Evolutionary conservation across 305 asterid genomes (phyloP).

Genomic region (Fraxinus baroniana): DNA sequence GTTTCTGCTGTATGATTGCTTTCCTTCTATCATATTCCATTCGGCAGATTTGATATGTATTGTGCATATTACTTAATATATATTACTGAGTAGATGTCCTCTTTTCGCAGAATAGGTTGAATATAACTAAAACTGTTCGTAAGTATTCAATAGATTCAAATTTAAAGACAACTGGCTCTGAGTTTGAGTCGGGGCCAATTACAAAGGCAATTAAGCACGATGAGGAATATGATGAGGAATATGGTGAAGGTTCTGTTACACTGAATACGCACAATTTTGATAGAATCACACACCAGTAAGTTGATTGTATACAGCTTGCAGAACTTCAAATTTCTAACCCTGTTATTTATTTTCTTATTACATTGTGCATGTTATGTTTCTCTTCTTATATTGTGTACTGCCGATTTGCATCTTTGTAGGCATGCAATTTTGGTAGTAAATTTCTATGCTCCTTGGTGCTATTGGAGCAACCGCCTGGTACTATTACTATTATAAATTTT

Average conservation of each 20-base stretch:
- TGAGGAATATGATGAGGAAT: constrained; percentile 69
- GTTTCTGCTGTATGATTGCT: not conserved
- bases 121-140: constrained; percentile 79
- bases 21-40: not conserved
- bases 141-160: constrained; percentile 75
- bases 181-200: constrained; percentile 62
- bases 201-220: constrained; percentile 68
- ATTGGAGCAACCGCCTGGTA: constrained; percentile 96
- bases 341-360: constrained; percentile 10
- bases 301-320: constrained; percentile 24
- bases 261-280: constrained; percentile 70
- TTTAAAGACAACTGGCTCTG: constrained; percentile 77
- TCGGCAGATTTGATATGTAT: not conserved
- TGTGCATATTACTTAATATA: constrained; percentile 12
- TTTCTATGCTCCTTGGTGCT: constrained; percentile 97
- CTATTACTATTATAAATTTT: constrained; percentile 12
- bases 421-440: constrained; percentile 74
- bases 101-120: constrained; percentile 79
- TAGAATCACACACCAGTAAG: constrained; percentile 78
- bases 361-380: constrained; percentile 16
- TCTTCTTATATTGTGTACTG: constrained; percentile 2
- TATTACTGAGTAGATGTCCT: constrained; percentile 24
- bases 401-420: constrained; percentile 43
- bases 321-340: constrained; percentile 1
- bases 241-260: constrained; percentile 77